phyloP scores from a whole-genome alignment of 164 flowering plant genomes.

The Piper longum region DNA sequence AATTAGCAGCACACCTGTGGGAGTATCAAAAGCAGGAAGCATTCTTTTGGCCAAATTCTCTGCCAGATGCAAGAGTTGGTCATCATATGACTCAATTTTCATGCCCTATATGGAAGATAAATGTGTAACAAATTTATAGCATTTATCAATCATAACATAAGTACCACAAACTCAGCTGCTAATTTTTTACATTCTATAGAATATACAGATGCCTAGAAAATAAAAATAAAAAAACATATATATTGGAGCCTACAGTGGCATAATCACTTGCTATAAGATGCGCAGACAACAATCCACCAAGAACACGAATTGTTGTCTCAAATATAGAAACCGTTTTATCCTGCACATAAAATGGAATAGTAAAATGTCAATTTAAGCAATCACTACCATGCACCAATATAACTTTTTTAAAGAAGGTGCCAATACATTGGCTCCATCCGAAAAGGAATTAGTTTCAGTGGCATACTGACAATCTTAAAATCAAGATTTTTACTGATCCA shows the following conservation, averaged over 20 bases:
- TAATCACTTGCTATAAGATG: slow-evolving; percentile 95
- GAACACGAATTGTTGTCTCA: slow-evolving; percentile 86
- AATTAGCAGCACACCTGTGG: slow-evolving; percentile 48
- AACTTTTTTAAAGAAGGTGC: too few relatives aligned
- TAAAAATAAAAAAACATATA: neutral
- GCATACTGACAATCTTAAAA: slow-evolving; percentile 83
- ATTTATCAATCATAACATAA: neutral
- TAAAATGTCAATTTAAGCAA: neutral
- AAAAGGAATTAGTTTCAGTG: neutral
- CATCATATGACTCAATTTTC: slow-evolving; percentile 72
- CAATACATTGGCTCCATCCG: neutral
- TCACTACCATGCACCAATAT: neutral
- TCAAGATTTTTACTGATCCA: slow-evolving; percentile 92
- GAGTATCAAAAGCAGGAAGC: slow-evolving; percentile 97
- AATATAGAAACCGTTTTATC: slow-evolving; percentile 93
- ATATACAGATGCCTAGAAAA: neutral
- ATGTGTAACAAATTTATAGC: neutral
- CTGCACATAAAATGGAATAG: slow-evolving; percentile 29
- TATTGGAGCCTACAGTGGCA: slow-evolving; percentile 48
- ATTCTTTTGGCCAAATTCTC: slow-evolving; percentile 81
- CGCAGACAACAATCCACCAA: slow-evolving; percentile 94
- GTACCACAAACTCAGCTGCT: neutral
- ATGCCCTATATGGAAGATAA: slow-evolving; percentile 45
- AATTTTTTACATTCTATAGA: neutral
- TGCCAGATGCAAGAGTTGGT: slow-evolving; percentile 62